Conservation (phyloP, 208 protist genomes). For the Strigomonas culicis region DNA sequence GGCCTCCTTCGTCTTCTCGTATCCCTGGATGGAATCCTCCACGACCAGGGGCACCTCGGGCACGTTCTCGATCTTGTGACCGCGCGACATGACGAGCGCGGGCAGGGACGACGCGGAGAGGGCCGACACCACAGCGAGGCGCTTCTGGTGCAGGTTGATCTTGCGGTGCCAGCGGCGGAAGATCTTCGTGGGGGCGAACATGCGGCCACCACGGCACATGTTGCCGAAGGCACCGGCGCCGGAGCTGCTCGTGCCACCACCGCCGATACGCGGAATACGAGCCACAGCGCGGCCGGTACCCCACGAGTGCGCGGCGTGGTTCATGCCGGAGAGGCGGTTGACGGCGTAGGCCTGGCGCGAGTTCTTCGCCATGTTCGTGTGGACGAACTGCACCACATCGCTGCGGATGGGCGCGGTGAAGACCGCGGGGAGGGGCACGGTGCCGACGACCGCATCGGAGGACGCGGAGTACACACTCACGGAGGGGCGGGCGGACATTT, state of each 20-base stretch:
- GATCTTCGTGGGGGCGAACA: slow-evolving; percentile 98
- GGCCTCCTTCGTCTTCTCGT: slow-evolving; percentile 97
- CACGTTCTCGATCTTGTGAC: slow-evolving; percentile 96
- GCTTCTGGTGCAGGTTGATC: slow-evolving; percentile 96
- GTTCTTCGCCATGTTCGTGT: slow-evolving; percentile 82
- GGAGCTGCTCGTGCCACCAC: slow-evolving; percentile 96
- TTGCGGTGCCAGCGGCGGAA: slow-evolving; percentile 97
- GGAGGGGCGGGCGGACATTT: slow-evolving; percentile 78
- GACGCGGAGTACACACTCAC: slow-evolving; percentile 87
- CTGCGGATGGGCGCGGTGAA: slow-evolving; percentile 83
- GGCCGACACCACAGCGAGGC: slow-evolving; percentile 97
- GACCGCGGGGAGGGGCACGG: slow-evolving; percentile 70
- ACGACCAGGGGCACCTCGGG: slow-evolving; percentile 97
- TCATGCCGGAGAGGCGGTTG: slow-evolving; percentile 93
- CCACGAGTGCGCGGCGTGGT: slow-evolving; percentile 98
- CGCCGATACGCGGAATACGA: slow-evolving; percentile 99
- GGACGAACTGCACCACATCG: slow-evolving; percentile 92
- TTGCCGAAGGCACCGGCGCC: slow-evolving; percentile 99
- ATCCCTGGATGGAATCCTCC: slow-evolving; percentile 76
- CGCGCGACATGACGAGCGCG: slow-evolving; percentile 97
- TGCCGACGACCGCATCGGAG: slow-evolving; percentile 73
- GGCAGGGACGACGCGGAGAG: slow-evolving; percentile 96
- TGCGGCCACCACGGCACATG: slow-evolving; percentile 99
- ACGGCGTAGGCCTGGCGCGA: slow-evolving; percentile 97
- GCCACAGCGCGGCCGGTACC: slow-evolving; percentile 99